Base-by-base conservation (phyloP, 192 early-diverging fungal species). In the Backusella westeae region DNA sequence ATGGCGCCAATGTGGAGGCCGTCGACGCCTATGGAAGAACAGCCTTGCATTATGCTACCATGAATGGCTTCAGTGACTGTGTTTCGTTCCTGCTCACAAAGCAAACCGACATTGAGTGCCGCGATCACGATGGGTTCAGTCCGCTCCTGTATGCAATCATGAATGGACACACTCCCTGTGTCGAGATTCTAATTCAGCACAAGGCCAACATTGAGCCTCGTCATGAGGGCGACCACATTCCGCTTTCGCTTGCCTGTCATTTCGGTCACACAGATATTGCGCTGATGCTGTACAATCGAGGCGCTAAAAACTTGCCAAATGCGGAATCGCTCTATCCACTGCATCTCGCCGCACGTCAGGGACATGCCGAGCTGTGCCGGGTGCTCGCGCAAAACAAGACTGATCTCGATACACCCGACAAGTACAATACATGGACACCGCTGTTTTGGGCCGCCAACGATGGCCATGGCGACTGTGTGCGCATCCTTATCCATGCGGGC, bases 361-460 rank as follows among this genome's bases (percentile, higher is more conserved):
- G 98, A 19, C 93, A 92, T 76, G 80, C 86, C 4, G 87, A 88
- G 6, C 85, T 99, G 14, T 83, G 90, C 26, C 83, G 86, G 12
- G 83, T 96, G 44, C 81, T 99, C 29, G 92, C 97, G 34, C 85
- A 83, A 5, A 87, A 94, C 36, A 89, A 88, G 3, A 89, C 89
- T 9, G 89, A 94, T 19, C 85, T 95, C n/a, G 91, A 99, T 56
- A 85, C 88, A 21, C 80, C 85, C 3, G 98, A 99, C 80, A 92
- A 92, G 80, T 96, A 98, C 84, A 93, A 95, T 76, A 91, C 93
- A 17, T 99, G 98, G 98, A 93, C 96, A 6, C 96, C 98, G 0
- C 80, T 98, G n/a, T 99, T 99, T 72, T 98, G 95, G 83, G 94
- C 96, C 0, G 94, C 94, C 14, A 91, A 90, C 69, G 97, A 99